These are phyloP conservation scores for Pyrrhoderma noxium DNA, from an alignment of 1,284 basidiomycete genomes.

Conservation along the genomic window DNA sequence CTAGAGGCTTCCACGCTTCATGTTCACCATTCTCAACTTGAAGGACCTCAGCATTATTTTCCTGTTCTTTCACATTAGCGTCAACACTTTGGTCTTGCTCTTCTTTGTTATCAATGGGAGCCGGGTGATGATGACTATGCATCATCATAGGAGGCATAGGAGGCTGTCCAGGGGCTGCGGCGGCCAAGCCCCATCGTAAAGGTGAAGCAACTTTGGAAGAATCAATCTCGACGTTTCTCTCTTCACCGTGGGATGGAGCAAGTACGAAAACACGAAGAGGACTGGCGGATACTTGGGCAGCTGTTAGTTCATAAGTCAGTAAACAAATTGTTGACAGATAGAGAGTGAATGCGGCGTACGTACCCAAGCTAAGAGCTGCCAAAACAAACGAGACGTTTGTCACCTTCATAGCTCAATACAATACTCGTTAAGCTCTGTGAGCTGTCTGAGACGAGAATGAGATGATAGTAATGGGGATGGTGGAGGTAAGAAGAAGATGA, in stretches of 20 bases:
- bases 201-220: neutral
- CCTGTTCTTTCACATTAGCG: too few relatives aligned
- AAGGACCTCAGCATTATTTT: too few relatives aligned
- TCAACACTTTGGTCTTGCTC: too few relatives aligned
- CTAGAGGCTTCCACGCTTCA: too few relatives aligned
- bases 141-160: neutral
- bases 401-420: slow-evolving; percentile 8
- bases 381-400: slow-evolving; percentile 7
- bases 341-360: neutral
- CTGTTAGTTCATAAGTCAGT: neutral
- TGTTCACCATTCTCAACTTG: too few relatives aligned
- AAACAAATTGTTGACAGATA: neutral
- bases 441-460: too few relatives aligned
- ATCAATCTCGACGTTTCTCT: neutral
- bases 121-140: neutral
- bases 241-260: neutral
- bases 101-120: too few relatives aligned
- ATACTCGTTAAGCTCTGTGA: neutral
- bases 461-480: neutral
- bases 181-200: slow-evolving; percentile 15
- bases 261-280: slow-evolving; percentile 15
- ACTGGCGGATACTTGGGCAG: slow-evolving; percentile 16
- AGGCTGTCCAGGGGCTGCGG: slow-evolving; percentile 3
- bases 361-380: slow-evolving; percentile 14
- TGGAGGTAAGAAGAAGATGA: slow-evolving; percentile 1